A percentile compares a stretch with the other conserved stretches of the same genome.
phyloP scores from a whole-genome alignment of 768 basidiomycete species.

The Kockovaella imperatae region DNA sequence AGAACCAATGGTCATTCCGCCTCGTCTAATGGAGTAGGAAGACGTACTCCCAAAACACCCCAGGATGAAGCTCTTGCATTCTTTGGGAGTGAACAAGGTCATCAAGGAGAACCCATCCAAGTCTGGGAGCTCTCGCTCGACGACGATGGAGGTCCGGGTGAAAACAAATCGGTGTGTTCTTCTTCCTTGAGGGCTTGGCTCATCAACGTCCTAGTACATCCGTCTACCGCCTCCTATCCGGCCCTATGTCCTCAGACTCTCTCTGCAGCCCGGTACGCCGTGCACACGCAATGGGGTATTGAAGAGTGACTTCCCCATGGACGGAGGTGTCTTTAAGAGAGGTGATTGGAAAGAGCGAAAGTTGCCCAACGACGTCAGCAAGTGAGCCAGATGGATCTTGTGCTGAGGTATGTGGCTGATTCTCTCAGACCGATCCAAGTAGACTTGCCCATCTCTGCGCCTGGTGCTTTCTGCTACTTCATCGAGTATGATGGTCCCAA shows the following conservation, averaged over 20 bases:
- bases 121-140: conserved; percentile 84
- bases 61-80: conserved; percentile 88
- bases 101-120: conserved; percentile 47
- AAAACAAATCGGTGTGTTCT: conserved; percentile 66
- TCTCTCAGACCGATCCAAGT: conserved; percentile 73
- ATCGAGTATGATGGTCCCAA: conserved; percentile 59
- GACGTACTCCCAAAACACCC: conserved; percentile 67
- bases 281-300: conserved; percentile 84
- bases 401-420: not conserved
- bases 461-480: conserved; percentile 93
- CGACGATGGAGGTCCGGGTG: conserved; percentile 80
- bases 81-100: conserved; percentile 65
- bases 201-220: conserved; percentile 61
- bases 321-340: conserved; percentile 77
- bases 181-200: not conserved
- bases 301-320: conserved; percentile 92
- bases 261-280: conserved; percentile 83
- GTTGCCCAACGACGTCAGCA: conserved; percentile 38
- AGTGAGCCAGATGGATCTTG: conserved; percentile 49
- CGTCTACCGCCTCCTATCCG: conserved; percentile 83
- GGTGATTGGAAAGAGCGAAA: conserved; percentile 63
- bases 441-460: conserved; percentile 91
- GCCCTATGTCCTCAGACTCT: conserved; percentile 85
- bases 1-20: not conserved
- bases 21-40: not conserved